phyloP scores from a whole-genome alignment of 495 filamentous ascomycete species.

The Aspergillus sclerotioniger region DNA sequence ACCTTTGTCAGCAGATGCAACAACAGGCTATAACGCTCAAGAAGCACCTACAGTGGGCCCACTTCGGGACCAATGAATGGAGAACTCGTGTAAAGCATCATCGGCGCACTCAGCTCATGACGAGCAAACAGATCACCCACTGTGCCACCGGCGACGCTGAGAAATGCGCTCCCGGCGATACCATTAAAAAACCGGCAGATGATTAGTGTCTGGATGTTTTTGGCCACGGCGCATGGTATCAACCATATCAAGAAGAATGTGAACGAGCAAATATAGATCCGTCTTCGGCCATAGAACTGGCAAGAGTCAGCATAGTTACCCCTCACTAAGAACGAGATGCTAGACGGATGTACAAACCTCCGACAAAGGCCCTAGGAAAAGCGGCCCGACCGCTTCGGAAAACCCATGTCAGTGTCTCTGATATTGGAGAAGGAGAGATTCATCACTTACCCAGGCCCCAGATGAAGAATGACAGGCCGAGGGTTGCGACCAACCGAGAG shows the following conservation, averaged over 20 bases:
- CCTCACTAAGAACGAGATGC: not conserved
- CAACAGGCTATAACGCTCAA: conserved; percentile 50
- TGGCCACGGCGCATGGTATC: conserved; percentile 83
- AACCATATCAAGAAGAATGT: conserved; percentile 78
- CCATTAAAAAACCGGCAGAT: conserved; percentile 83
- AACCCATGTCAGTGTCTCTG: not conserved
- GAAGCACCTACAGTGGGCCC: conserved; percentile 42
- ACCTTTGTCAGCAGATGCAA: conserved; percentile 13
- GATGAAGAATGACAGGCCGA: conserved; percentile 79
- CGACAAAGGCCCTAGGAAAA: conserved; percentile 66
- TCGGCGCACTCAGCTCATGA: conserved; percentile 69
- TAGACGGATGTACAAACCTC: conserved; percentile 37
- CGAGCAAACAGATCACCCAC: conserved; percentile 85
- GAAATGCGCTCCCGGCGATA: conserved; percentile 79
- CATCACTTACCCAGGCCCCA: conserved; percentile 55
- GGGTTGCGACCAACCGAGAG: conserved; percentile 67
- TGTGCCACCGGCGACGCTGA: conserved; percentile 87
- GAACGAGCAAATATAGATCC: conserved; percentile 80
- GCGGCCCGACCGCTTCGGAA: conserved; percentile 61
- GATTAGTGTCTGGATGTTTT: conserved; percentile 80
- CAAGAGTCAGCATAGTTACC: conserved; percentile 26
- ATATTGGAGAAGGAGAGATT: not conserved
- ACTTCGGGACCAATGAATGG: conserved; percentile 71
- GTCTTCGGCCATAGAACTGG: conserved; percentile 87
- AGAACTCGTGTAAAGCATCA: conserved; percentile 76